Evolutionary conservation across 495 filamentous ascomycete genomes (phyloP), one percentile per base, ranked within the genome.

Genomic region (Hyaloscypha finlandica): DNA sequence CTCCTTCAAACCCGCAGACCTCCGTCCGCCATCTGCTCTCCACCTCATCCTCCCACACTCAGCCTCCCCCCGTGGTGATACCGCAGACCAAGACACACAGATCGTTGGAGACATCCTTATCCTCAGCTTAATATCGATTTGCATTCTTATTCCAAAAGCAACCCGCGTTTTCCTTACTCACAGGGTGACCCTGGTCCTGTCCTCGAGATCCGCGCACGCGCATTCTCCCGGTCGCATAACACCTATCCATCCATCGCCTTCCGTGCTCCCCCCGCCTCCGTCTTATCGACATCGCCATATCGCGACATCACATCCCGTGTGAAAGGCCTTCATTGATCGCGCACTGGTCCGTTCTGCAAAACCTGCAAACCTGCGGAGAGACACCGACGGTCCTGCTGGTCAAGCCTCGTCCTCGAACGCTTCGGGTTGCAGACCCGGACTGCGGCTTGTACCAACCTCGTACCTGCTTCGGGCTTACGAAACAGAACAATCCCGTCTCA

Each of bases 161-260:
- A 19, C 32, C 6, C 33, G 8, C 4, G 11, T 25, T 61, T 48
- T n/a, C 6, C 16, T 61, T n/a, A n/a, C 14, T 25, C 33, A 14
- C 14, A 61, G 59, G 51, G 33, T 58, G 53, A 63, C 59, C 66
- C 66, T 59, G 59, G 66, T 63, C 53, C 59, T 42, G 66, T 63
- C 53, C 59, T 42, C 59, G 55, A 64, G 53, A 52, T 37, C 39
- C 22, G 20, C 53, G 19, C 22, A 1, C 22, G 19, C 20, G 25
- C 54, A 20, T 68, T 53, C 61, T 60, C 55, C 66, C 66, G 61
- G 61, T 68, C 66, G 66, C 66, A 64, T 64, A 64, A 32, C 20
- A 37, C 25, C 56, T 14, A 25, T 25, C 25, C n/a, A n/a, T n/a
- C 25, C 25, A 25, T 9, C 48, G 33, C 31, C 31, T 57, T 22